These are phyloP conservation scores for Chaetomiaceae sp. DNA, from an alignment of 2,329 filamentous ascomycete species.

Conservation along the genomic window DNA sequence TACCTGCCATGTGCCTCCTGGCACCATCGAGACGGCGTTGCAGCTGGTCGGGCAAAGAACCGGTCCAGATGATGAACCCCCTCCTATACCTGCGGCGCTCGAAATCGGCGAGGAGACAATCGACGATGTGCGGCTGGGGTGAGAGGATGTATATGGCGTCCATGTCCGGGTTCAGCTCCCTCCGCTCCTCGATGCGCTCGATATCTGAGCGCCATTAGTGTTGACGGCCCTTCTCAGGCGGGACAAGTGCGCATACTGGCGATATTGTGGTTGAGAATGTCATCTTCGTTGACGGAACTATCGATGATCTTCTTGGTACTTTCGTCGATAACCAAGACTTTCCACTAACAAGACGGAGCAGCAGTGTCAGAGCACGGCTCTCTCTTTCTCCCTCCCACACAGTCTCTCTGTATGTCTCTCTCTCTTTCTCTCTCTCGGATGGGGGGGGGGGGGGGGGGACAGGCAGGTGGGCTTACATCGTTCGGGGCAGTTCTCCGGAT, in stretches of 20 bases:
- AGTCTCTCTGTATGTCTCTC: too few relatives aligned
- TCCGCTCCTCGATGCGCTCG: slow-evolving; percentile 84
- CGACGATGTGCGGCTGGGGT: slow-evolving; percentile 80
- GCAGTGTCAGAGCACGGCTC: not conserved
- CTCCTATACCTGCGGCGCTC: slow-evolving; percentile 77
- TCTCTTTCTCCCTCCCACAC: too few relatives aligned
- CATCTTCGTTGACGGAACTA: slow-evolving; percentile 90
- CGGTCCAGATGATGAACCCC: slow-evolving; percentile 80
- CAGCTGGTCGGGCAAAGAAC: slow-evolving; percentile 64
- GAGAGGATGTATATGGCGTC: slow-evolving; percentile 92
- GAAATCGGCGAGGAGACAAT: slow-evolving; percentile 90
- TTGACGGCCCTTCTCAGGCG: slow-evolving; percentile 4
- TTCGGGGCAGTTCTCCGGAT: slow-evolving; percentile 75
- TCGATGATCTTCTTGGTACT: slow-evolving; percentile 79
- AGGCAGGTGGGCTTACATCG: slow-evolving; percentile 57
- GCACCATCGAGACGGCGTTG: slow-evolving; percentile 71
- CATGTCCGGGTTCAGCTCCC: slow-evolving; percentile 80
- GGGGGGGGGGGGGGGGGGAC: not conserved
- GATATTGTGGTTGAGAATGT: slow-evolving; percentile 94
- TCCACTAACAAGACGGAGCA: slow-evolving; percentile 64
- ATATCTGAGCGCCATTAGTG: slow-evolving; percentile 60
- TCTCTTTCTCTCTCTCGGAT: too few relatives aligned
- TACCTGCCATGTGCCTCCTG: slow-evolving; percentile 62
- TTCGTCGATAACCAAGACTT: slow-evolving; percentile 87
- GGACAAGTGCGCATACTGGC: slow-evolving; percentile 63